Base-by-base conservation (phyloP, 257 asterid species). In the Solanum sejunctum region DNA sequence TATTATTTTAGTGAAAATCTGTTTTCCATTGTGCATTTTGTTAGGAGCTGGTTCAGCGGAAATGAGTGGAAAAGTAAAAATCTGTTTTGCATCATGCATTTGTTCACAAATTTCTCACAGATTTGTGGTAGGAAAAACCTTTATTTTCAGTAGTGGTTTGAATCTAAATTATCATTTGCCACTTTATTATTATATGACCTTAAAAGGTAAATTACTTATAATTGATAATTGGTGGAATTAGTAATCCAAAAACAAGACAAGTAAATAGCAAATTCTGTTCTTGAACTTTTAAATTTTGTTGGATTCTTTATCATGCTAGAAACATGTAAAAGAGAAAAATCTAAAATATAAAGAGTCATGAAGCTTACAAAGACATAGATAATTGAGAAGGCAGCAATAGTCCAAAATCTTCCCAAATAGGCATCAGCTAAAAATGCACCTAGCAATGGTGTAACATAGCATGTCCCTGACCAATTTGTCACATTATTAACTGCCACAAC, bases 401-500 rank as follows among this genome's bases (percentile, higher is more conserved):
- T 93, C 98, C 96, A 93, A 54, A 89, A 93, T 92, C 98, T 86
- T 70, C 98, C 98, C 86, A 93, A 86, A 84, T 92, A 93, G 3
- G 96, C 93, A 83, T 92, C 96, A 4, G 96, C 96, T 1, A 93
- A 86, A 80, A 92, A 93, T 28, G 97, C 97, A 4, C 97, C 97
- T 2, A 93, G 86, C 87, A 92, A 80, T 2, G 96, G 97, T 4
- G 96, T 91, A 2, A 92, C 91, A 26, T 92, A 93, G 84, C 98
- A 92, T 0, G 98, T 92, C 15, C 98, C 95, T 1, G 98, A 91
- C 97, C 96, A 92, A 75, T 92, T 93, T 10, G 97, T 92, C 18
- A 92, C 95, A 60, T 85, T 92, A 64, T 89, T 92, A 49, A 90
- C 87, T 0, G 96, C 96, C 28, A n/a, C 86, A 5, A 91, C 96